Evolutionary conservation across 768 basidiomycete genomes (phyloP), one percentile per base, ranked within the genome.

Genomic region (Termitomyces sp.): DNA sequence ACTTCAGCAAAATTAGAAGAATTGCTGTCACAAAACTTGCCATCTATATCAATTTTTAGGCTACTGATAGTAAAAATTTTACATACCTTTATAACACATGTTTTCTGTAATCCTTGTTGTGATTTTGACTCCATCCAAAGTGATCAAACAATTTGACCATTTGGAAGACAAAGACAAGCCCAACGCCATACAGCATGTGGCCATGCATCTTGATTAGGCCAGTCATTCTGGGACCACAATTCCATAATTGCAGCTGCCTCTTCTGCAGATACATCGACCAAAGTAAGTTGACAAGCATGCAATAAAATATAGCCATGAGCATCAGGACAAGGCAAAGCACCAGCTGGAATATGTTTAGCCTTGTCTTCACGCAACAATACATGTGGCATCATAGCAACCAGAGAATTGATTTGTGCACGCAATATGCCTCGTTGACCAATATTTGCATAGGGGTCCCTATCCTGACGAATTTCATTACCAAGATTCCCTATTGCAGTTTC

Each of bases 81-180:
- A n/a, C n/a, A n/a, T n/a, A n/a, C n/a, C n/a, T n/a, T n/a, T 4
- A 58, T 23, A 3, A 58, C 35, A 20, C 43, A 44, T 6, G 33
- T 52, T 46, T 18, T 32, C 9, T 14, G 8, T 18, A 48, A 30
- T 8, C 4, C 7, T 51, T 38, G 50, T 2, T 20, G 50, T 9
- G 57, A 36, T 35, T 35, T 16, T 4, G 41, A 33, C 40, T 70
- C 66, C 28, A 55, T 64, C 68, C 68, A 70, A 1, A 44, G 44
- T 23, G 61, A 69, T 12, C 60, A 38, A 12, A 63, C 63, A 59
- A 65, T 56, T 55, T 69, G 68, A 16, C 70, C 68, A 48, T 30
- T 30, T 3, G 16, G 28, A 8, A 30, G 47, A 10, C 28, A 1
- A 18, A 30, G 47, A 8, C 60, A 61, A 4, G 64, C 70, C 67